phyloP scores from a whole-genome alignment of 75 land plant genomes.

The Pinus tabuliformis region DNA sequence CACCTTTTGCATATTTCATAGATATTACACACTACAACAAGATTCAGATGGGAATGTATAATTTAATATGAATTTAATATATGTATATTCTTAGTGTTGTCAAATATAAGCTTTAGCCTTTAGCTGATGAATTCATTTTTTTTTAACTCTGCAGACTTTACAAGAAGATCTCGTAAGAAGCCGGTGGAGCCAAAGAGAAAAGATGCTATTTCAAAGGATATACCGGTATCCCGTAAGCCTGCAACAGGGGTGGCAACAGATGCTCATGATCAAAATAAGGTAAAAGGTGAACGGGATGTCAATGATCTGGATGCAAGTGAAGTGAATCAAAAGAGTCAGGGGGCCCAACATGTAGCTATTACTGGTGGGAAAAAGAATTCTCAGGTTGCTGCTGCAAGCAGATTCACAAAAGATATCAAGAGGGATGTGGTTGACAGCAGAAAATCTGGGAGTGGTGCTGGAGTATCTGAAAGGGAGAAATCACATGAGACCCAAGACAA shows the following conservation, averaged over 20 bases:
- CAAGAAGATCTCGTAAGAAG: conserved; percentile 9
- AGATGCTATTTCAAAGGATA: background rate
- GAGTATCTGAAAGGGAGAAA: conserved; percentile 5
- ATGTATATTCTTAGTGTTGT: background rate
- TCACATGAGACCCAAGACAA: background rate
- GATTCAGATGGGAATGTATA: background rate
- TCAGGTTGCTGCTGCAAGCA: background rate
- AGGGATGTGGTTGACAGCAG: conserved; percentile 1
- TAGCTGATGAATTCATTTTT: background rate
- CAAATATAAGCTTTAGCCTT: background rate
- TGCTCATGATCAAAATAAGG: conserved; percentile 1
- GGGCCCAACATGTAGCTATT: background rate
- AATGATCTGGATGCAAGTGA: background rate
- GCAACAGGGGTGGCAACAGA: background rate
- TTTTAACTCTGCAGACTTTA: conserved; percentile 3
- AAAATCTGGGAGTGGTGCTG: background rate
- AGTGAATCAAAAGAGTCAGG: background rate
- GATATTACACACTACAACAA: background rate
- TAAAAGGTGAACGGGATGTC: background rate
- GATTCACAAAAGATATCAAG: background rate
- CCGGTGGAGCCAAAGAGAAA: conserved; percentile 2
- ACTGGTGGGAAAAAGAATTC: conserved; percentile 1
- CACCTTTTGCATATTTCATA: background rate
- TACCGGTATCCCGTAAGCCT: background rate
- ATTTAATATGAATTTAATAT: background rate